Evolutionary conservation across 2,329 filamentous ascomycete species (phyloP).

Genomic region (Botryotinia calthae): DNA sequence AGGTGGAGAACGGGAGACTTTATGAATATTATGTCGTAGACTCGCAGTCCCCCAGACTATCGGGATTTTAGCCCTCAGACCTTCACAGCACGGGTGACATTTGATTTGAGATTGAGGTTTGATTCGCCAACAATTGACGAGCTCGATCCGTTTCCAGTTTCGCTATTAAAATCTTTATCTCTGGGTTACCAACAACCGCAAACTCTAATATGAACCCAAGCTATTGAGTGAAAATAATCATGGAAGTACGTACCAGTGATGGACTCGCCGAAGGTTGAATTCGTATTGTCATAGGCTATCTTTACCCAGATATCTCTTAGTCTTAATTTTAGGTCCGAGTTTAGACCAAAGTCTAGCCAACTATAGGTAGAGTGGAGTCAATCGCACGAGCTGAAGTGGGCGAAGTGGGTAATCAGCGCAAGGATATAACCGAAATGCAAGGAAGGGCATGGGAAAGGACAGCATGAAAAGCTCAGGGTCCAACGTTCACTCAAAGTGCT

Average conservation of each 20-base stretch:
- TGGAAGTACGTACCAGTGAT: background rate
- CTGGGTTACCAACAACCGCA: background rate
- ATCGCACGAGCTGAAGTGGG: background rate
- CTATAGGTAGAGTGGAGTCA: background rate
- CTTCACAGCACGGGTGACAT: background rate
- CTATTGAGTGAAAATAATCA: background rate
- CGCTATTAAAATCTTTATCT: background rate
- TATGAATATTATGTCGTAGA: background rate
- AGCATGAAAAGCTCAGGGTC: background rate
- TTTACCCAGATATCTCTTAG: background rate
- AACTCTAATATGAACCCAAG: conserved; percentile 5
- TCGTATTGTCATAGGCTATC: background rate
- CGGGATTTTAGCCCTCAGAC: conserved; percentile 6
- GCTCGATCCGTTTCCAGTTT: background rate
- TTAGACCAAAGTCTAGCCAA: background rate
- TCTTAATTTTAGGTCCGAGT: background rate
- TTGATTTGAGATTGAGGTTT: background rate
- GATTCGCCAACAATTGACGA: background rate
- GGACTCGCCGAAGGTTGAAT: background rate
- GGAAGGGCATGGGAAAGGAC: background rate
- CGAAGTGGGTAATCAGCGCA: background rate
- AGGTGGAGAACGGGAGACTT: conserved; percentile 8
- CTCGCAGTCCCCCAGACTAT: background rate
- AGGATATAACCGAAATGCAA: background rate
- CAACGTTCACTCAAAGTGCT: background rate